phyloP scores from a whole-genome alignment of 2,329 filamentous ascomycete species.

The Aspergillus chevalieri region DNA sequence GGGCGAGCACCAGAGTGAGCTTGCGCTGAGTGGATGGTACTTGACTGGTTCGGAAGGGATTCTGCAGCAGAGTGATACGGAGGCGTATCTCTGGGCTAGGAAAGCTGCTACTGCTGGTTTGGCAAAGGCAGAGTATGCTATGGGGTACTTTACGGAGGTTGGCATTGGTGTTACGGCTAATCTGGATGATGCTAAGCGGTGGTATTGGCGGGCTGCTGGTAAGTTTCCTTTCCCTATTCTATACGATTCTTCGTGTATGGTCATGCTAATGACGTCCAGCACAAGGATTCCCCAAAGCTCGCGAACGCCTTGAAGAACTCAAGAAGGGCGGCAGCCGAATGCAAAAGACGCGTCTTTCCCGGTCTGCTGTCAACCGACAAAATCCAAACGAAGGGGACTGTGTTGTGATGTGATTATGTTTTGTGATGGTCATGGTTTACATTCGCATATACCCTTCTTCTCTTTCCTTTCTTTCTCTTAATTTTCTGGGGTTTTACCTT shows the following conservation, averaged over 20 bases:
- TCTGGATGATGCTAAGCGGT: slow-evolving; percentile 90
- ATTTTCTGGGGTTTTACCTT: no score
- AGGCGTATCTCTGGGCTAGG: slow-evolving; percentile 93
- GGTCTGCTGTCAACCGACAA: slow-evolving; percentile 73
- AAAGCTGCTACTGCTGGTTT: slow-evolving; percentile 85
- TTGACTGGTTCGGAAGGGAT: slow-evolving; percentile 84
- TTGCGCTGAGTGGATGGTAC: slow-evolving; percentile 86
- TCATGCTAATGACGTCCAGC: slow-evolving; percentile 48
- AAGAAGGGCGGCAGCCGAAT: slow-evolving; percentile 69
- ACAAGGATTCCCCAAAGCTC: slow-evolving; percentile 89
- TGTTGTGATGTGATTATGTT: slow-evolving; percentile 36
- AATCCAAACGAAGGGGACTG: slow-evolving; percentile 89
- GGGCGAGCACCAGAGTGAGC: slow-evolving; percentile 87
- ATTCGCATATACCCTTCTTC: not conserved
- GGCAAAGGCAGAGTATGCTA: slow-evolving; percentile 92
- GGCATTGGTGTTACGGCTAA: slow-evolving; percentile 84
- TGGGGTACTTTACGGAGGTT: slow-evolving; percentile 95
- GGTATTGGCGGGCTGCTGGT: slow-evolving; percentile 98
- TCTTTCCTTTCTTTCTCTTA: slow-evolving; percentile 2
- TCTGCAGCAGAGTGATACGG: slow-evolving; percentile 83
- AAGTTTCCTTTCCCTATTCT: slow-evolving; percentile 36
- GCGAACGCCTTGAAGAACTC: slow-evolving; percentile 86
- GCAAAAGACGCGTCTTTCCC: slow-evolving; percentile 70
- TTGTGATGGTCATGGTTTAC: not conserved
- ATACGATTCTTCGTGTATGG: not conserved